A percentile compares a stretch with the other conserved stretches of the same genome.
Conservation (phyloP, 148 eudicot genomes). For the Euryodendron excelsum region DNA sequence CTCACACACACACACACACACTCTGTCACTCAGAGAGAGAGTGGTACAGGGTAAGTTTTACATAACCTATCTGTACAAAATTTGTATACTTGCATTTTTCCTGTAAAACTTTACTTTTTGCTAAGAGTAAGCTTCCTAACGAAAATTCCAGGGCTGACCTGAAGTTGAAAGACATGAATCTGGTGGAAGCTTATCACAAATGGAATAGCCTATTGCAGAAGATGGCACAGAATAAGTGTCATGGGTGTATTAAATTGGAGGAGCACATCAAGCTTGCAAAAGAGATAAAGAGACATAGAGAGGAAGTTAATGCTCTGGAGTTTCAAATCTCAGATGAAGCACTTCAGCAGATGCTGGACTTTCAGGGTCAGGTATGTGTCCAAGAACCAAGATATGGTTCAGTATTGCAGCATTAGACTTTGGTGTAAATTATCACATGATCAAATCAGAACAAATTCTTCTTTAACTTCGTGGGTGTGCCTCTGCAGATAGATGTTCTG, state of each 20-base stretch:
- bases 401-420: neutral
- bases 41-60: too few species aligned
- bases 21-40: too few species aligned
- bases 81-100: neutral
- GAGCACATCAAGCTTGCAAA: conserved; percentile 70
- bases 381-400: conserved; percentile 6
- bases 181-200: conserved; percentile 61
- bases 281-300: conserved; percentile 60
- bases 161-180: conserved; percentile 66
- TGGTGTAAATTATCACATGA: neutral
- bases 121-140: conserved; percentile 17
- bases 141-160: conserved; percentile 54
- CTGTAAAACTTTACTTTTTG: neutral
- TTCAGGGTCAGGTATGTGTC: conserved; percentile 89
- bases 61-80: too few species aligned
- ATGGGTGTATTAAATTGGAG: conserved; percentile 85
- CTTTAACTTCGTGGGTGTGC: conserved; percentile 9
- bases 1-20: too few species aligned
- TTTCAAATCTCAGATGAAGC: conserved; percentile 98
- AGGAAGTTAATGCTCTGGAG: conserved; percentile 71
- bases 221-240: conserved; percentile 90
- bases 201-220: conserved; percentile 64
- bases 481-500: conserved; percentile 81
- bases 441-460: neutral
- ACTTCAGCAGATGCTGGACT: conserved; percentile 97